These are phyloP conservation scores for Yamadazyma songkhlaensis DNA, from an alignment of 1,139 yeast species.

Conservation along the genomic window DNA sequence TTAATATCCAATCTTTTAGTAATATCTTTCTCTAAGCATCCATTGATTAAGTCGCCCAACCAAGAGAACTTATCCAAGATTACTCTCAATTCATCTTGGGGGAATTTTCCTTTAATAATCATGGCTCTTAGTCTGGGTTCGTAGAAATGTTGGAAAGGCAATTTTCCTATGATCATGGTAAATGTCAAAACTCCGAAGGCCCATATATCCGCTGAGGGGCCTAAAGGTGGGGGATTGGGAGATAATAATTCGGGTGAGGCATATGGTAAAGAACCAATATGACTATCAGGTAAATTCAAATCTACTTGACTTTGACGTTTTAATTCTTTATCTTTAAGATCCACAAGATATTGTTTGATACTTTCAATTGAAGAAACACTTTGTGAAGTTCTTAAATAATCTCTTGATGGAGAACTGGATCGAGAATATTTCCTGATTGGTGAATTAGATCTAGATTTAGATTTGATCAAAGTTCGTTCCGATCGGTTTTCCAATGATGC, in stretches of 20 bases:
- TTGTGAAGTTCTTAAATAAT: conserved; percentile 7
- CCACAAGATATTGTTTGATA: conserved; percentile 14
- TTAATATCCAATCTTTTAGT: conserved; percentile 51
- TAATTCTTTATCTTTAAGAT: conserved; percentile 15
- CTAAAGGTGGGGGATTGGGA: conserved; percentile 65
- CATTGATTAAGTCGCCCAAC: conserved; percentile 45
- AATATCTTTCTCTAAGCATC: conserved; percentile 54
- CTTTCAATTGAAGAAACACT: conserved; percentile 14
- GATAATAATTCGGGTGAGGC: conserved; percentile 83
- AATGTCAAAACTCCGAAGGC: conserved; percentile 80
- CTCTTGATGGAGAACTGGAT: conserved; percentile 13
- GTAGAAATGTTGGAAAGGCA: conserved; percentile 81
- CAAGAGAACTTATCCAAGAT: conserved; percentile 27
- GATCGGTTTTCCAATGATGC: conserved; percentile 9
- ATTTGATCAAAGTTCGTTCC: conserved; percentile 7
- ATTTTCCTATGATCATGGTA: conserved; percentile 67
- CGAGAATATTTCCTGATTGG: conserved; percentile 11
- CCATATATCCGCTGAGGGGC: conserved; percentile 84
- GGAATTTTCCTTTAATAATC: conserved; percentile 68
- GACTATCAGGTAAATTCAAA: conserved; percentile 51
- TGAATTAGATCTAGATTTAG: conserved; percentile 14
- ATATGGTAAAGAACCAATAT: conserved; percentile 87
- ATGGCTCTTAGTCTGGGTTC: conserved; percentile 75
- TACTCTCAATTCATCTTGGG: conserved; percentile 40
- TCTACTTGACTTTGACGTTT: conserved; percentile 22